Evolutionary conservation across 2,329 filamentous ascomycete genomes (phyloP), one percentile per base, ranked within the genome.

Genomic region (Pseudogymnoascus sp.): DNA sequence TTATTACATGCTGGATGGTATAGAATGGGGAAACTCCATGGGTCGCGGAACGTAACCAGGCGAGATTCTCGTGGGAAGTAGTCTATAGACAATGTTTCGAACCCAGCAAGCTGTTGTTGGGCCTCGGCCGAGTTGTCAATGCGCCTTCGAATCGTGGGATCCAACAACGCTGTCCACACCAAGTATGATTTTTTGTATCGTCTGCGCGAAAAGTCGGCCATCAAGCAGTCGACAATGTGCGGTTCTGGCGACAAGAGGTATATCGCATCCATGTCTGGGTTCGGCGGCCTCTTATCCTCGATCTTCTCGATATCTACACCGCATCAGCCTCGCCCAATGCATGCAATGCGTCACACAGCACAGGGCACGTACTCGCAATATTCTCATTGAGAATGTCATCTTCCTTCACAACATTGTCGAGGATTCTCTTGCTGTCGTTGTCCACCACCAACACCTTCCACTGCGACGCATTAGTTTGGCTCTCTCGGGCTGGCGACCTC

Each of bases 361-460:
- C 31, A 34, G 14, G 31, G 3, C n/a, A 72, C 73, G 54, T 71
- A 96, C 93, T 96, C 70, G 93, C 93, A 77, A 99, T 90, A 75
- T 96, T 96, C 78, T 92, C 87, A 75, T 96, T 96, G 78, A 99
- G 88, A 69, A 99, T 96, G 73, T 97, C 92, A 85, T 99, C 93
- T 80, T 97, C 90, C 73, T 92, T 93, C 75, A 93, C 85, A 57
- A 91, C 90, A 81, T 93, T 96, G 78, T 96, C 89, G 71, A 99
- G 83, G 71, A 99, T 84, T 76, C 89, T 93, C 75, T 88, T 88
- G 75, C 91, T 93, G 64, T 81, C 83, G 70, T 90, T 87, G 78
- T 99, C 95, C 72, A 97, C 81, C 62, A 99, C 88, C 70, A 99
- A 80, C 69, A 97, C 90, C 85, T 98, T 99, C 95, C 95, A 99